Evolutionary conservation across 257 asterid species (phyloP).

Genomic region (Schizonepeta tenuifolia): DNA sequence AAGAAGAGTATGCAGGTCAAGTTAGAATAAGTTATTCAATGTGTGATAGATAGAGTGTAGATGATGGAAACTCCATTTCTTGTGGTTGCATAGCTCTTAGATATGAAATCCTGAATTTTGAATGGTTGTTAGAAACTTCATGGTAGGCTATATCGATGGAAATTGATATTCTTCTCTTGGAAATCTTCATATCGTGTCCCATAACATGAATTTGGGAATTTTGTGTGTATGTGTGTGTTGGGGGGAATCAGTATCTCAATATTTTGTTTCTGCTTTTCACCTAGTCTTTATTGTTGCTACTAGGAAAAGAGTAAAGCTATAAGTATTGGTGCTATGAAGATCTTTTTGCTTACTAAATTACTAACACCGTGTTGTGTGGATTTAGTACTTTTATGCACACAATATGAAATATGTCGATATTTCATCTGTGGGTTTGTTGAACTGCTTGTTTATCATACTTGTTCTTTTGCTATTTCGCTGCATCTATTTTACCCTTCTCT

Average conservation of each 20-base stretch:
- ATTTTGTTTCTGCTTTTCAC: neutral
- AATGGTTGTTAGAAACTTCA: neutral
- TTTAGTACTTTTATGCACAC: conserved; percentile 2
- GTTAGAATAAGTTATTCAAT: neutral
- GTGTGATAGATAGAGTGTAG: neutral
- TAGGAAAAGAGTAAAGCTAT: neutral
- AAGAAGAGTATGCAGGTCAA: neutral
- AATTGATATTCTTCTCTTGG: neutral
- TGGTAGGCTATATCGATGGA: neutral
- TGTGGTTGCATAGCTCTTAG: neutral
- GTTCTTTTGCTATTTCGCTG: conserved; percentile 8
- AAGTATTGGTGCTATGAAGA: neutral
- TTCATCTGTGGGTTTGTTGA: neutral
- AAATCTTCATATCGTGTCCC: neutral
- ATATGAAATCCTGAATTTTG: neutral
- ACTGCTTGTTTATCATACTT: conserved; percentile 21
- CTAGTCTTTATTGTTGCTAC: neutral
- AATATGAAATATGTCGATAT: neutral
- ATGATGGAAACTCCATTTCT: neutral
- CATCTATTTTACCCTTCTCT: conserved; percentile 8
- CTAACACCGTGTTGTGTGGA: conserved; percentile 5
- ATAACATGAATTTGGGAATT: neutral
- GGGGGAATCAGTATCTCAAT: neutral
- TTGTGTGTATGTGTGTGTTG: too few relatives aligned
- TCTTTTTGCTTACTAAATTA: neutral